Conservation (phyloP, 192 early-diverging fungal genomes). For the Rhizophagus sp. region DNA sequence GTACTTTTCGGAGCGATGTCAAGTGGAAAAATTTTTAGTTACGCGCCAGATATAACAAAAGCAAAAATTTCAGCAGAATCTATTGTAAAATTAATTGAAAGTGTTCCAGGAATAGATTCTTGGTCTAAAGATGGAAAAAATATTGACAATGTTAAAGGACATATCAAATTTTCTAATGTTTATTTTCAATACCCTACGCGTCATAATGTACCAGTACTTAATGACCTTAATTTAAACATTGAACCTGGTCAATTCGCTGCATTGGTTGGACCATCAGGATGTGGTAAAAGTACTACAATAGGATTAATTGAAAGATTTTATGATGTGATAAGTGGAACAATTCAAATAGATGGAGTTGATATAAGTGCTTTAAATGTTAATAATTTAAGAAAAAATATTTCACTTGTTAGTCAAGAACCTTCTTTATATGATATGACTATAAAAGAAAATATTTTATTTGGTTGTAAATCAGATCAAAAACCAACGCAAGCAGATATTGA, state of each 20-base stretch:
- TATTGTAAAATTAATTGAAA: constrained; percentile 51
- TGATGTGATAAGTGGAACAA: constrained; percentile 43
- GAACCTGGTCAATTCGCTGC: constrained; percentile 69
- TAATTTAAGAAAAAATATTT: constrained; percentile 45
- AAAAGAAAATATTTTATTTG: constrained; percentile 59
- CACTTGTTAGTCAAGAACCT: constrained; percentile 50
- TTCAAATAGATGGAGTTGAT: constrained; percentile 44
- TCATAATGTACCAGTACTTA: constrained; percentile 58
- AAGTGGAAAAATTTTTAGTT: constrained; percentile 49
- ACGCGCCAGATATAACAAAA: constrained; percentile 59
- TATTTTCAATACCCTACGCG: constrained; percentile 61
- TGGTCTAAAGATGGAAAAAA: constrained; percentile 36
- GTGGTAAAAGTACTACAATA: constrained; percentile 67
- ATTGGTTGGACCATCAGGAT: constrained; percentile 75
- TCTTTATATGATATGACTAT: constrained; percentile 39
- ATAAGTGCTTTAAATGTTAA: constrained; percentile 48
- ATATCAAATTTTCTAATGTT: constrained; percentile 37
- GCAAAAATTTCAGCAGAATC: no score
- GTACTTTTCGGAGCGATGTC: constrained; percentile 36
- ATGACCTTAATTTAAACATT: constrained; percentile 53
- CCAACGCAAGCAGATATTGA: constrained; percentile 50
- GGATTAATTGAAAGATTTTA: constrained; percentile 61
- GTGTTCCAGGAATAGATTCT: constrained; percentile 48
- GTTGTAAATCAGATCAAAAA: constrained; percentile 46
- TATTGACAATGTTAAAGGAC: constrained; percentile 34